Conservation (phyloP, 352 stramenopile genomes). For the Phytophthora pluvialis region DNA sequence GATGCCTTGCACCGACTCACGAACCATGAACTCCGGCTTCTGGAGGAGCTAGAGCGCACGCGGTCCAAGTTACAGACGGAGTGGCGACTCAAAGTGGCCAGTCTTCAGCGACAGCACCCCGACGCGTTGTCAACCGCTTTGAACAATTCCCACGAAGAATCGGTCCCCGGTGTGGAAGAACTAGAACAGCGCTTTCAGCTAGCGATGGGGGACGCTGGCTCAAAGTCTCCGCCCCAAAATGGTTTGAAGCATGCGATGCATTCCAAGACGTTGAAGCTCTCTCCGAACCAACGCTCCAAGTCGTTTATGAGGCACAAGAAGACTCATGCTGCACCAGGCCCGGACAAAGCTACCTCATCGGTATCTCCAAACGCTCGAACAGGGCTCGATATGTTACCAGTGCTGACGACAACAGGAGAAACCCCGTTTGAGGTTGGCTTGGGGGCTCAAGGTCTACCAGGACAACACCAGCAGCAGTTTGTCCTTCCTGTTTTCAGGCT, state of each 20-base stretch:
- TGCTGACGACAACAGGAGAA: constrained; percentile 74
- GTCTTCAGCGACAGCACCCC: constrained; percentile 53
- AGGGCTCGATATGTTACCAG: constrained; percentile 66
- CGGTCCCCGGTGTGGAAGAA: constrained; percentile 40
- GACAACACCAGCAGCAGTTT: constrained; percentile 37
- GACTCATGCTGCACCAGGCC: constrained; percentile 11
- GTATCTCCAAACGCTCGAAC: constrained; percentile 36
- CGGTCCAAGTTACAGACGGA: constrained; percentile 69
- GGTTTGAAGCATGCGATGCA: constrained; percentile 52
- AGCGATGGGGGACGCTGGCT: constrained; percentile 32
- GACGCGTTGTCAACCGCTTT: constrained; percentile 28
- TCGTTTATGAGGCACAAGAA: constrained; percentile 58
- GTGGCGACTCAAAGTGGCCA: constrained; percentile 68
- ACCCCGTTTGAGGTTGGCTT: constrained; percentile 80
- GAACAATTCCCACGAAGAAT: constrained; percentile 25
- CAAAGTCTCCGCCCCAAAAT: constrained; percentile 11
- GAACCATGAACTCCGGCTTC: constrained; percentile 76
- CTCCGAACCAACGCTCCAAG: constrained; percentile 52
- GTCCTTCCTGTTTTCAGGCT: constrained; percentile 77
- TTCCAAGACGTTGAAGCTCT: constrained; percentile 50
- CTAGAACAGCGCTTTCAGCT: constrained; percentile 48
- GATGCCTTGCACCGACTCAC: constrained; percentile 75
- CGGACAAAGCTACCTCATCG: constrained; percentile 3
- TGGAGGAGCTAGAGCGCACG: constrained; percentile 83
- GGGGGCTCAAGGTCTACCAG: constrained; percentile 22